Percentiles rank a stretch among this genome's conserved stretches.
phyloP scores from a whole-genome alignment of 202 grass and related monocot genomes.

The Cymbopogon flexuosus region DNA sequence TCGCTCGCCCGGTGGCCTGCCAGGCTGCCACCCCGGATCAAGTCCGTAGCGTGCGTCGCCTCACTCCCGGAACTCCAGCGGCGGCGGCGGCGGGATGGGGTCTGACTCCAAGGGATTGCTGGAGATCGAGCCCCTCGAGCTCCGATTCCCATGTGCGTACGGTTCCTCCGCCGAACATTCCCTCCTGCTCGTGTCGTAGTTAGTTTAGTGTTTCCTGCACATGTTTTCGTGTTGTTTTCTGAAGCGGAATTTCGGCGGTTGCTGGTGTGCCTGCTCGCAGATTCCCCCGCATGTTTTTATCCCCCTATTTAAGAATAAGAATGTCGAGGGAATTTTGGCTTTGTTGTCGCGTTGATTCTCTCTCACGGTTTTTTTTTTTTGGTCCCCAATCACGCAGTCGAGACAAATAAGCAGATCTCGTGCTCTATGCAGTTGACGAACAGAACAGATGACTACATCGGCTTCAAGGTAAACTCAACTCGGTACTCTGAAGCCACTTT shows the following conservation, averaged over 20 bases:
- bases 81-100: constrained; percentile 44
- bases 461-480: constrained; percentile 59
- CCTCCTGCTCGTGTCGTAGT: neutral
- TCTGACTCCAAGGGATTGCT: constrained; percentile 51
- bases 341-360: constrained; percentile 3
- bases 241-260: neutral
- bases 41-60: neutral
- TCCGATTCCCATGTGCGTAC: constrained; percentile 81
- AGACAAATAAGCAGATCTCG: constrained; percentile 84
- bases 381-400: constrained; percentile 40
- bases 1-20: neutral
- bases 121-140: constrained; percentile 71
- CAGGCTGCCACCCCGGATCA: constrained; percentile 6
- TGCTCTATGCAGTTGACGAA: constrained; percentile 77
- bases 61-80: neutral
- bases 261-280: constrained; percentile 15
- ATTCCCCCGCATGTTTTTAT: neutral
- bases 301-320: neutral
- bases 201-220: neutral
- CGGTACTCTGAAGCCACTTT: neutral
- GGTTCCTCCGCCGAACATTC: constrained; percentile 18
- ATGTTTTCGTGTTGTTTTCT: neutral
- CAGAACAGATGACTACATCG: constrained; percentile 61
- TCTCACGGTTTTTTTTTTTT: too few relatives aligned
- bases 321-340: constrained; percentile 11